Evolutionary conservation across 129 eudicot genomes (phyloP).

Genomic region (Ambrosia trifida): DNA sequence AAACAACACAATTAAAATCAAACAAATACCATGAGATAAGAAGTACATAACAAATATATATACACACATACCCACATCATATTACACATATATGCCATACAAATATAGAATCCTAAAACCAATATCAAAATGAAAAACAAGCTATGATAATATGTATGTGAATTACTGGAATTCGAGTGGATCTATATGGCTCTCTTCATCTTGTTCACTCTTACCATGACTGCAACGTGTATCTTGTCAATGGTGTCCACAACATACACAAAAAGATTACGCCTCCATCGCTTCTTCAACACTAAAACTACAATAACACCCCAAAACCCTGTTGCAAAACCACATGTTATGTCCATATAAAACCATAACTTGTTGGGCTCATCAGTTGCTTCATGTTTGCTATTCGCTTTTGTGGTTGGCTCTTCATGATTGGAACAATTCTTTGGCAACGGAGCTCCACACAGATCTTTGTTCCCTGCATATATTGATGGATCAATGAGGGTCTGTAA

Average conservation of each 20-base stretch:
- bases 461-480: background rate
- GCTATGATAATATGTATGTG: background rate
- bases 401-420: background rate
- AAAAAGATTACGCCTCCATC: background rate
- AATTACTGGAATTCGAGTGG: background rate
- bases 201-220: slow-evolving; percentile 3
- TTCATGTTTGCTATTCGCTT: background rate
- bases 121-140: background rate
- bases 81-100: too few relatives aligned
- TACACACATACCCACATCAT: too few relatives aligned
- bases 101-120: background rate
- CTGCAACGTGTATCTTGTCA: background rate
- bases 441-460: background rate
- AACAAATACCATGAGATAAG: background rate
- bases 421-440: background rate
- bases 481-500: background rate
- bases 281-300: background rate
- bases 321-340: background rate
- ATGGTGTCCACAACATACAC: background rate
- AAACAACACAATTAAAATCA: too few relatives aligned
- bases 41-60: background rate
- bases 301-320: background rate
- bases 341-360: background rate
- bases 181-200: slow-evolving; percentile 1
- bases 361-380: background rate